Percentiles rank a stretch among this genome's conserved stretches.
Conservation (phyloP, 2,329 filamentous ascomycete genomes). For the Cercospora sojina region DNA sequence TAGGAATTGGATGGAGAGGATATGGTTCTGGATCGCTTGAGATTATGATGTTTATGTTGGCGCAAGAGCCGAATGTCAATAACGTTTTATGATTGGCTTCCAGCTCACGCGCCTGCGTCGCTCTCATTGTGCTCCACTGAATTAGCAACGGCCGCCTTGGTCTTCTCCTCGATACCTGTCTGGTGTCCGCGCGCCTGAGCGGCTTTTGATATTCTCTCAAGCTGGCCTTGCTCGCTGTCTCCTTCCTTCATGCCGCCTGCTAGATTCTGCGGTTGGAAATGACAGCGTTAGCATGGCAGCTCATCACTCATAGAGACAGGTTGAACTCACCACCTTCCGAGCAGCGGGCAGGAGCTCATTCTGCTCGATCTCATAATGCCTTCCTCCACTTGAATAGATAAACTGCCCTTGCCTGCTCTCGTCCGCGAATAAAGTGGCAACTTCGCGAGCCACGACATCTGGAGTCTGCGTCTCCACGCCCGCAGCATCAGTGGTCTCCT, state of each 20-base stretch:
- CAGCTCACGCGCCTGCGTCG: background rate
- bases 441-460: slow-evolving; percentile 51
- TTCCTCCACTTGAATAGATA: slow-evolving; percentile 52
- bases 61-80: background rate
- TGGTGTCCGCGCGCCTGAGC: slow-evolving; percentile 3
- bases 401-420: slow-evolving; percentile 51
- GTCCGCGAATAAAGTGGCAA: slow-evolving; percentile 53
- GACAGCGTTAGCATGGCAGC: background rate
- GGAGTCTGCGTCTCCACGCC: slow-evolving; percentile 48
- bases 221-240: slow-evolving; percentile 7
- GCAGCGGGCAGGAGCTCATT: slow-evolving; percentile 28
- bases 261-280: slow-evolving; percentile 1
- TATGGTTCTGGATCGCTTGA: slow-evolving; percentile 21
- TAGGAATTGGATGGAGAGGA: slow-evolving; percentile 16
- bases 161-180: background rate
- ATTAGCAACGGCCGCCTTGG: background rate
- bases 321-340: slow-evolving; percentile 13
- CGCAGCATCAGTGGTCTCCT: slow-evolving; percentile 41
- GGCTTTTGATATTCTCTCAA: slow-evolving; percentile 5
- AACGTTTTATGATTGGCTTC: background rate
- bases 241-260: slow-evolving; percentile 4
- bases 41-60: background rate
- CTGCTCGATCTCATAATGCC: slow-evolving; percentile 57
- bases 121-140: background rate
- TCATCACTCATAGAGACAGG: background rate